phyloP scores from a whole-genome alignment of 805 yeast species.

The Yamadazyma phyllophila region DNA sequence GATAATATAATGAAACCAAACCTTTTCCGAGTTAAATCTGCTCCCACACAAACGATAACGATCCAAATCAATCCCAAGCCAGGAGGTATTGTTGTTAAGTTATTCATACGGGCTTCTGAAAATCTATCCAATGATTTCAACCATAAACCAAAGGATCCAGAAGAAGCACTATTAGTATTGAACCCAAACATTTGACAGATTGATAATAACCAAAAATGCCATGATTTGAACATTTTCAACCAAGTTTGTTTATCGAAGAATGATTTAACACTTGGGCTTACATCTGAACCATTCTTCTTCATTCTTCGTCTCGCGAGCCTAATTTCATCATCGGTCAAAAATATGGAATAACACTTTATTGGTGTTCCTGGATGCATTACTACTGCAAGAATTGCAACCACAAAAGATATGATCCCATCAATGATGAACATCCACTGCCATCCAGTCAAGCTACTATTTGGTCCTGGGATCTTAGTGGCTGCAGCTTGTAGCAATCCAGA shows the following conservation, averaged over 20 bases:
- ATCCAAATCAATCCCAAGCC: slow-evolving; percentile 55
- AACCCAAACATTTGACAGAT: slow-evolving; percentile 25
- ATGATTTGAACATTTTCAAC: slow-evolving; percentile 26
- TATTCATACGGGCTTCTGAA: slow-evolving; percentile 44
- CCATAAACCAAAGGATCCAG: slow-evolving; percentile 34
- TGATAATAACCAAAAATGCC: slow-evolving; percentile 30
- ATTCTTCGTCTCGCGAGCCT: slow-evolving; percentile 44
- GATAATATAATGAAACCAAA: slow-evolving; percentile 20
- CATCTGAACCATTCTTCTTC: slow-evolving; percentile 20
- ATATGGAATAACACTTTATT: slow-evolving; percentile 44
- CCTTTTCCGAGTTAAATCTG: slow-evolving; percentile 43
- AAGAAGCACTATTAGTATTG: slow-evolving; percentile 29
- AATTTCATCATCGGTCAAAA: slow-evolving; percentile 56
- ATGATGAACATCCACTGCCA: slow-evolving; percentile 28
- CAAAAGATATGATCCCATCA: slow-evolving; percentile 22
- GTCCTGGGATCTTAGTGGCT: slow-evolving; percentile 8
- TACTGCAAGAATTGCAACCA: slow-evolving; percentile 18
- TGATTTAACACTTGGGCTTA: slow-evolving; percentile 17
- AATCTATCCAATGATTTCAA: slow-evolving; percentile 32
- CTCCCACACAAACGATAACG: slow-evolving; percentile 45
- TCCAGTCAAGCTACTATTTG: slow-evolving; percentile 9
- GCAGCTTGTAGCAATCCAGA: slow-evolving; percentile 25
- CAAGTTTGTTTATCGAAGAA: slow-evolving; percentile 25
- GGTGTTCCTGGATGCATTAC: slow-evolving; percentile 26
- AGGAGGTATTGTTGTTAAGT: slow-evolving; percentile 55